Base-by-base conservation (phyloP, 352 stramenopile species). In the Pythium chondricola region DNA sequence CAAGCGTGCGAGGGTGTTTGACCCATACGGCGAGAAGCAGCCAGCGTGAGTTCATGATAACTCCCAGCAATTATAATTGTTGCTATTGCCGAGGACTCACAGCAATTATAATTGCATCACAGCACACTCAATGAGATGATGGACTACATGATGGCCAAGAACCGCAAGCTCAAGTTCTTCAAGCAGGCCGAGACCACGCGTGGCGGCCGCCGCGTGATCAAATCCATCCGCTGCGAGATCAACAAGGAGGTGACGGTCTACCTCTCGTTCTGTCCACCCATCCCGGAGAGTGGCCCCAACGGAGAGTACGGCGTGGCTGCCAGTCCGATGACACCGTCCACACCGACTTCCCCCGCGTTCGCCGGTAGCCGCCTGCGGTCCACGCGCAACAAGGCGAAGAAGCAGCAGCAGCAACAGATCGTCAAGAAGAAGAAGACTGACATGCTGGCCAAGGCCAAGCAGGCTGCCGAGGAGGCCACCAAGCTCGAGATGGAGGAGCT, bases 401-500 rank as follows among this genome's bases (percentile, higher is more conserved):
- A 93, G 53, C 73, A 84, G 53, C 69, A 80, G 32, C 80, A 88
- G 48, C 80, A 86, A 43, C 51, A 58, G 37, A 68, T 93, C 26
- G 69, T 93, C 24, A 89, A 89, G 64, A 91, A 89, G 58, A 90
- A 91, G 53, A 90, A 90, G 47, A 72, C 71, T 6, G 82, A 93
- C 58, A 88, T 93, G 79, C 75, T 93, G 11, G 82, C 82, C 43
- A 91, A 91, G 50, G 82, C 80, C 53, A 91, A 86, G 48, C 72
- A 90, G 53, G 82, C 82, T 2, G 82, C 82, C 2, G 82, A 93
- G 48, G 82, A 93, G 52, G 82, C 82, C 14, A 90, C 82, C 14
- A 93, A 93, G 50, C 74, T 91, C 60, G 82, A 93, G 62, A 83
- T 91, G 74, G 82, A 93, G 48, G 82, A 93, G 58, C 78, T 91